Percentiles rank a stretch among this genome's conserved stretches.
These are phyloP conservation scores for Panicum hallii DNA, from an alignment of 202 grass and related monocot genomes.

Conservation along the genomic window DNA sequence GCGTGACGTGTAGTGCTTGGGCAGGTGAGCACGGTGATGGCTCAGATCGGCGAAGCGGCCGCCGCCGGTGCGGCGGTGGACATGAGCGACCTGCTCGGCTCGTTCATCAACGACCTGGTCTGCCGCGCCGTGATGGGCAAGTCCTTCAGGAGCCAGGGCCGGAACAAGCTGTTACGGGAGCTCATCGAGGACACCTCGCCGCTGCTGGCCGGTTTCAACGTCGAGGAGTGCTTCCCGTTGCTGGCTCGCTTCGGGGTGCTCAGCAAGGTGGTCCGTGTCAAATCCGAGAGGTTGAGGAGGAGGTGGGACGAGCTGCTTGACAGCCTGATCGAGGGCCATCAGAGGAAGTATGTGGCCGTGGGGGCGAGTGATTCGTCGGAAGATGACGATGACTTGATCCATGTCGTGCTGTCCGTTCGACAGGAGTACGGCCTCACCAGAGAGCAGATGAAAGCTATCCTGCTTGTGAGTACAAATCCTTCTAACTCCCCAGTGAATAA, in stretches of 20 bases:
- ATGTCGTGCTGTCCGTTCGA: constrained; percentile 21
- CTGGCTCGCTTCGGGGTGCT: constrained; percentile 19
- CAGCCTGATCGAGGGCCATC: constrained; percentile 28
- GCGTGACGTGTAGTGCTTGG: too few species aligned
- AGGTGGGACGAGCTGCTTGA: constrained; percentile 43
- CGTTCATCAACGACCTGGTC: constrained; percentile 34
- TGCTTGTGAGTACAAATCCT: constrained; percentile 19
- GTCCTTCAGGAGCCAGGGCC: background rate
- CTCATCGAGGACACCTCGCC: constrained; percentile 3
- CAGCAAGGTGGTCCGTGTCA: background rate
- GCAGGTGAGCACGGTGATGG: constrained; percentile 9
- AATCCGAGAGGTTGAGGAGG: background rate
- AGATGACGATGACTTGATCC: constrained; percentile 4
- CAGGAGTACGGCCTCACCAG: constrained; percentile 2
- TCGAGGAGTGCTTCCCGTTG: constrained; percentile 46
- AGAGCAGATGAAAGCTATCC: constrained; percentile 32
- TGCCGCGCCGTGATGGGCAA: constrained; percentile 41
- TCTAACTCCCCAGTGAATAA: background rate
- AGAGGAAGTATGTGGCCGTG: too few species aligned
- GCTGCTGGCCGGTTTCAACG: constrained; percentile 13
- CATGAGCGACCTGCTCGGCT: constrained; percentile 17
- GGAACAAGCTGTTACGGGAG: constrained; percentile 22
- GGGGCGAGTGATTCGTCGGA: background rate
- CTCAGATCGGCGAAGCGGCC: background rate
- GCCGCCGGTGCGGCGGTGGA: background rate